Evolutionary conservation across 1,284 basidiomycete species (phyloP).

Genomic region (Flammula alnicola): DNA sequence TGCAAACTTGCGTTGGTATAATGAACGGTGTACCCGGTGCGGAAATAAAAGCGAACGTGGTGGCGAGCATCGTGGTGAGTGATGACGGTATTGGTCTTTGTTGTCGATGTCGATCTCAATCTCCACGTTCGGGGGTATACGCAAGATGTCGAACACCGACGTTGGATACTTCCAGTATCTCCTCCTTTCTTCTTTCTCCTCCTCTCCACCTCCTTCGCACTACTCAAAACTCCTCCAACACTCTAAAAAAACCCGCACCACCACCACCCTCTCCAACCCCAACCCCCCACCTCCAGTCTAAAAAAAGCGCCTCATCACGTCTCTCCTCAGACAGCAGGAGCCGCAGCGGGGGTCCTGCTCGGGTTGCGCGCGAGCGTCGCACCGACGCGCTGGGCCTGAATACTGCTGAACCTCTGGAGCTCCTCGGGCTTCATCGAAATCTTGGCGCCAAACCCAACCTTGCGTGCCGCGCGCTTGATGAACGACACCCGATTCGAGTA

Average conservation of each 20-base stretch:
- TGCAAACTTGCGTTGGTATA: too few species aligned
- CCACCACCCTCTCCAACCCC: not conserved
- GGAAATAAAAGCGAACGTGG: not conserved
- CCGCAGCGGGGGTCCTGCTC: constrained; percentile 53
- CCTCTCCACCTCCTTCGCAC: not conserved
- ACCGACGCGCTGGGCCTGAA: constrained; percentile 81
- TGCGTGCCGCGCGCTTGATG: constrained; percentile 84
- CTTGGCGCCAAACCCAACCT: constrained; percentile 85
- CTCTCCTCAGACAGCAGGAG: not conserved
- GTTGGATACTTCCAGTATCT: constrained; percentile 12
- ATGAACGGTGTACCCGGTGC: not conserved
- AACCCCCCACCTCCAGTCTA: not conserved
- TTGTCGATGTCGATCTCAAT: constrained; percentile 9
- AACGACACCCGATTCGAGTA: constrained; percentile 94
- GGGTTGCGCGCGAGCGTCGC: constrained; percentile 80
- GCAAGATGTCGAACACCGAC: constrained; percentile 10
- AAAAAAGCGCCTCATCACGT: not conserved
- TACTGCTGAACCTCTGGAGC: constrained; percentile 81
- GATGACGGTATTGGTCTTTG: constrained; percentile 4
- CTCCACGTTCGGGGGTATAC: not conserved
- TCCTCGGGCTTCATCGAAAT: constrained; percentile 83
- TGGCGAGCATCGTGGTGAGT: constrained; percentile 2
- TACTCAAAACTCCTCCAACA: constrained; percentile 5
- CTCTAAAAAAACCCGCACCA: not conserved
- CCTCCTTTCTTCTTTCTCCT: not conserved